Evolutionary conservation across 2,329 filamentous ascomycete species (phyloP), one percentile per base, ranked within the genome.

Genomic region (Fusarium newnesense): DNA sequence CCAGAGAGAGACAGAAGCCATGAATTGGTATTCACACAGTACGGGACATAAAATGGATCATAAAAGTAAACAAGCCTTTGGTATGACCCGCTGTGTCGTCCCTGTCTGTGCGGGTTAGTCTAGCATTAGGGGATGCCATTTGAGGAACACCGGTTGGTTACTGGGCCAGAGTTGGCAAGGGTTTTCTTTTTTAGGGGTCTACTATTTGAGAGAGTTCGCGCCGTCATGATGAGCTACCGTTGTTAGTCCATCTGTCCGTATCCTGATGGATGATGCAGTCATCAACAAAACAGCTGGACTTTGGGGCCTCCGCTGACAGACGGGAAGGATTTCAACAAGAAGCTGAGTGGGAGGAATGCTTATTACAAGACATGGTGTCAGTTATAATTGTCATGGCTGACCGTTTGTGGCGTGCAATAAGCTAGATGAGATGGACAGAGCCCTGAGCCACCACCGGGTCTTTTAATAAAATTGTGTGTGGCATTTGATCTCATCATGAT

Each of bases 21-120:
- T 15, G 12, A 36, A 34, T 52, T 12, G 13, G 21, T 12, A 54
- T 34, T 43, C 56, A 60, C 68, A 74, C 72, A 49, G 61, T 59
- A 62, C 39, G 43, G 44, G 47, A 57, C 49, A 46, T 16, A 57
- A 40, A 59, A 61, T 64, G 49, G 44, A 58, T 67, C 53, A 71
- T 62, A 66, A 69, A 62, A 65, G 63, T 69, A 75, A 77, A 77
- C 73, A 76, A 77, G 75, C 75, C 66, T 77, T 76, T 69, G 68
- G 71, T 63, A 65, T 76, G 75, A 76, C 71, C 75, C 75, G 62
- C 63, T 39, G 47, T 52, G 44, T 60, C 47, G 70, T 70, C 67
- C 69, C 59, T 72, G 66, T 67, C 71, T 60, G 69, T 76, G 75
- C 71, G 69, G 71, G 65, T 56, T 53, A 66, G 49, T 30, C 52